Percentiles rank a stretch among this genome's conserved stretches.
These are phyloP conservation scores for Lasiodiplodia sp. DNA, from an alignment of 2,329 filamentous ascomycete genomes.

Conservation along the genomic window DNA sequence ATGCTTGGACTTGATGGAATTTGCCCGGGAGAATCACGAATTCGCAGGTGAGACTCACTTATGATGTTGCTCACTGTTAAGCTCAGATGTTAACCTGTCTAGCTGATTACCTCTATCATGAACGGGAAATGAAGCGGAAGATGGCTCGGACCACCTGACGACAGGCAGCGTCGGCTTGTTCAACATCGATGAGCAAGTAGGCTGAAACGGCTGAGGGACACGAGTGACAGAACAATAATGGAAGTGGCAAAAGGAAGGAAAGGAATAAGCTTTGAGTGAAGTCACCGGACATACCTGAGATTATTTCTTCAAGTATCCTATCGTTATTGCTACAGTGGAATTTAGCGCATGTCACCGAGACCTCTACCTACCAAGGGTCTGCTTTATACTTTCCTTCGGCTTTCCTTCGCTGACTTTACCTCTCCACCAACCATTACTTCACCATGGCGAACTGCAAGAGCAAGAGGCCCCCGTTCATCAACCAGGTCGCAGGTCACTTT, in stretches of 20 bases:
- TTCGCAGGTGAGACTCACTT: background rate
- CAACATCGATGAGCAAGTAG: no score
- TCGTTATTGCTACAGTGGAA: no score
- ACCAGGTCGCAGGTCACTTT: background rate
- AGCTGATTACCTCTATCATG: no score
- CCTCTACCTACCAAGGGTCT: background rate
- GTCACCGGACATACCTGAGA: background rate
- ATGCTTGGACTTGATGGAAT: background rate
- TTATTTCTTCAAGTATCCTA: background rate
- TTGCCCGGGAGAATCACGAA: background rate
- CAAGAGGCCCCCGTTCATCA: background rate
- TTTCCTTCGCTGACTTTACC: background rate
- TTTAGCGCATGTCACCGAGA: background rate
- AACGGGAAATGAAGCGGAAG: no score
- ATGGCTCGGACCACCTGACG: no score
- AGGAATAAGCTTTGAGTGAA: background rate
- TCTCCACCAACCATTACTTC: background rate
- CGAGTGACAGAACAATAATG: background rate
- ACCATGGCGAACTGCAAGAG: background rate
- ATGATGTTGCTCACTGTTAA: background rate
- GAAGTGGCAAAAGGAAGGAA: background rate
- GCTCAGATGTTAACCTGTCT: no score
- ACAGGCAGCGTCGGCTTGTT: no score
- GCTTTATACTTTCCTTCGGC: background rate
- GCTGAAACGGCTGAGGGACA: no score